Percentiles rank a stretch among this genome's conserved stretches.
Conservation (phyloP, 1,284 basidiomycete genomes). For the Cutaneotrichosporon sp. region DNA sequence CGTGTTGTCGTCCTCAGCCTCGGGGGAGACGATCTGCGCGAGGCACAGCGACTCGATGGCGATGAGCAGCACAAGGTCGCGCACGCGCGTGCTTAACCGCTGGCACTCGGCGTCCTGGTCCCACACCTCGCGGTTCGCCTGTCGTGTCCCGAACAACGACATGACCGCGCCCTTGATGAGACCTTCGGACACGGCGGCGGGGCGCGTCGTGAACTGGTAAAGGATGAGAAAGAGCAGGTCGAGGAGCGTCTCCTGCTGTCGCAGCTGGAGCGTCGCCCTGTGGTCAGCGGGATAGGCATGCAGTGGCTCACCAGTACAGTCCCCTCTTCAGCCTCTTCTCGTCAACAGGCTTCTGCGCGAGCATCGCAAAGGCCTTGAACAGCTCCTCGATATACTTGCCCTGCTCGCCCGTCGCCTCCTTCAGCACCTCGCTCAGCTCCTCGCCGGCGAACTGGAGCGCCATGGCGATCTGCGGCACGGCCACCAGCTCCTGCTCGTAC, state of each 20-base stretch:
- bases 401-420: conserved; percentile 34
- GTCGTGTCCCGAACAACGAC: conserved; percentile 43
- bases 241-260: conserved; percentile 40
- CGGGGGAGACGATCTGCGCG: conserved; percentile 34
- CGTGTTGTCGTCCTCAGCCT: conserved; percentile 18
- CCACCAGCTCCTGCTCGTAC: conserved; percentile 41
- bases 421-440: conserved; percentile 29
- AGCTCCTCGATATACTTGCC: conserved; percentile 40
- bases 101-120: conserved; percentile 35
- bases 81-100: conserved; percentile 32
- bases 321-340: conserved; percentile 24
- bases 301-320: conserved; percentile 37
- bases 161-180: conserved; percentile 39
- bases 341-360: conserved; percentile 37
- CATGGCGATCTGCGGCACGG: conserved; percentile 38
- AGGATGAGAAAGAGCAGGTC: conserved; percentile 45
- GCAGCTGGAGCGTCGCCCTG: conserved; percentile 46
- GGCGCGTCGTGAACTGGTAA: conserved; percentile 36
- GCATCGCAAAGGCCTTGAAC: conserved; percentile 39
- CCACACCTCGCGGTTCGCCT: conserved; percentile 46
- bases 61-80: conserved; percentile 43
- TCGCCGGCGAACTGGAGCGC: conserved; percentile 24
- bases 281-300: background rate
- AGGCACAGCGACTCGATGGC: conserved; percentile 43
- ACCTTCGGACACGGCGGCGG: conserved; percentile 41